Evolutionary conservation across 2,329 filamentous ascomycete species (phyloP).

Genomic region (Parastagonospora avenae): DNA sequence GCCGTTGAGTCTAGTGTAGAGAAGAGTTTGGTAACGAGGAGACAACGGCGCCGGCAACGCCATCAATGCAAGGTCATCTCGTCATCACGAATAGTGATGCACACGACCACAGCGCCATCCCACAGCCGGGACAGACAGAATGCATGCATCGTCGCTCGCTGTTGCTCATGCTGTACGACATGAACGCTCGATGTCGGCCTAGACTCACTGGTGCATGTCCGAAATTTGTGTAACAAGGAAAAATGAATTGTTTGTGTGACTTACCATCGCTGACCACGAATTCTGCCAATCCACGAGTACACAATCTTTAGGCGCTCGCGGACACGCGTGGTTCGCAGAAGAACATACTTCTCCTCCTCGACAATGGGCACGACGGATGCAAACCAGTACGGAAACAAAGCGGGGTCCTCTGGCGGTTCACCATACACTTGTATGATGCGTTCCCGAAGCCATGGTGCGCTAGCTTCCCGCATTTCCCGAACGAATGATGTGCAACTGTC

Average conservation of each 20-base stretch:
- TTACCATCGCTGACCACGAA: conserved; percentile 74
- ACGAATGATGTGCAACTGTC: conserved; percentile 71
- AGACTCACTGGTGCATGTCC: conserved; percentile 5
- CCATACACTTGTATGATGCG: conserved; percentile 77
- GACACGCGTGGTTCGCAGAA: conserved; percentile 76
- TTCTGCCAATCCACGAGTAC: conserved; percentile 75
- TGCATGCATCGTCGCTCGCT: conserved; percentile 14
- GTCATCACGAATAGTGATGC: conserved; percentile 10
- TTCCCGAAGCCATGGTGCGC: conserved; percentile 75
- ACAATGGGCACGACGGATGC: conserved; percentile 78
- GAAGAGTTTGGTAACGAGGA: conserved; percentile 1
- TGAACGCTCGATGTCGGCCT: not conserved
- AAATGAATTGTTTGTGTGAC: conserved; percentile 34
- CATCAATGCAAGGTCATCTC: conserved; percentile 7
- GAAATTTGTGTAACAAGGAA: not conserved
- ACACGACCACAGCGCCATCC: conserved; percentile 1
- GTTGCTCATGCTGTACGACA: conserved; percentile 5
- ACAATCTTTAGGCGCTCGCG: conserved; percentile 83
- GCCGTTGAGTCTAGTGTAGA: not conserved
- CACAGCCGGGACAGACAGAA: not conserved
- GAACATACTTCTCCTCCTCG: conserved; percentile 77
- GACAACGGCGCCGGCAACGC: not conserved
- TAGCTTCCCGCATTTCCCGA: conserved; percentile 67
- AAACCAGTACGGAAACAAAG: conserved; percentile 87
- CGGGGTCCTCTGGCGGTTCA: conserved; percentile 75